Evolutionary conservation across 1,284 basidiomycete species (phyloP).

Genomic region (Somion occarium): DNA sequence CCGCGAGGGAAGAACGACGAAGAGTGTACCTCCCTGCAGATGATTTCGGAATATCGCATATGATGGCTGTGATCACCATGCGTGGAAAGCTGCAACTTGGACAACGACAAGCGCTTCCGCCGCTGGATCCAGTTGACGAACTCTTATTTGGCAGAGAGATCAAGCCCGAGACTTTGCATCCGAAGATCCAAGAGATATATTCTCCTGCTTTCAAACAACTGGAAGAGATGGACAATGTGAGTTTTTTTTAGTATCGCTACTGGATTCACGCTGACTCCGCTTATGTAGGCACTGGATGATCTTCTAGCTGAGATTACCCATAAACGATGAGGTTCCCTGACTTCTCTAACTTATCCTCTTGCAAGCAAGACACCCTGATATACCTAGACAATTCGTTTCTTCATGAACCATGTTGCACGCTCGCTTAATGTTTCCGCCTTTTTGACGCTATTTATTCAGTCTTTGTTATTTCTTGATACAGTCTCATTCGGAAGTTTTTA

Average conservation of each 20-base stretch:
- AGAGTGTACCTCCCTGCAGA: constrained; percentile 58
- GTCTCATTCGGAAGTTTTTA: neutral
- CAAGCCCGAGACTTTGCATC: constrained; percentile 62
- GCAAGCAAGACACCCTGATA: neutral
- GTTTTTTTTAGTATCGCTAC: constrained; percentile 15
- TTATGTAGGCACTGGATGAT: constrained; percentile 5
- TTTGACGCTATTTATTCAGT: neutral
- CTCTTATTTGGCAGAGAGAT: constrained; percentile 67
- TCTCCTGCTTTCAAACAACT: constrained; percentile 67
- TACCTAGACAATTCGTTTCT: neutral
- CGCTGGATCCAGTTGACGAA: constrained; percentile 62
- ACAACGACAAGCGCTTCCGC: constrained; percentile 32
- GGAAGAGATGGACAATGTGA: constrained; percentile 75
- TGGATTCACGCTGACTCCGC: neutral
- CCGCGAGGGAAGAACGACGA: constrained; percentile 10
- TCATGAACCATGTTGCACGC: neutral
- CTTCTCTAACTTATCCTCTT: neutral
- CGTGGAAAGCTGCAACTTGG: constrained; percentile 38
- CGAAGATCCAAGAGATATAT: constrained; percentile 68
- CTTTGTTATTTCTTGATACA: neutral
- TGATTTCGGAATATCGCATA: constrained; percentile 78
- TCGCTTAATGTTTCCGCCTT: neutral
- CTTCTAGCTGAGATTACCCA: neutral
- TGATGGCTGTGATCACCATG: constrained; percentile 81
- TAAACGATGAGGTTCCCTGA: neutral